Percentiles rank a stretch among this genome's conserved stretches.
These are phyloP conservation scores for Penicillium egyptiacum DNA, from an alignment of 495 filamentous ascomycete species.

Conservation along the genomic window DNA sequence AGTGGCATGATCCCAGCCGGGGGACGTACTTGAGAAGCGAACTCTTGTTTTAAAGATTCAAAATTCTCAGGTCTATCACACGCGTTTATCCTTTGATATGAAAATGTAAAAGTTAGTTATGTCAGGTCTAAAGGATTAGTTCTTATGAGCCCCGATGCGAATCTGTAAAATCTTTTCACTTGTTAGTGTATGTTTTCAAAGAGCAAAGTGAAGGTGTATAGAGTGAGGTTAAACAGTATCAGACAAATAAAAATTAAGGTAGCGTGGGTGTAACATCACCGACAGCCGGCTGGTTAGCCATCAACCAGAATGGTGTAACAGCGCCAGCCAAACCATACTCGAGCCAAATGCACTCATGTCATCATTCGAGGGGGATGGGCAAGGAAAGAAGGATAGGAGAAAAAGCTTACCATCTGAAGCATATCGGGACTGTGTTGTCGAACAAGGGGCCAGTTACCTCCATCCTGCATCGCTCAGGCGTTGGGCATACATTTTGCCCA, in stretches of 20 bases:
- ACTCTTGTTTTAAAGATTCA: conserved; percentile 73
- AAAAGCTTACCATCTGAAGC: conserved; percentile 34
- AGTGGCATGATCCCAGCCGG: conserved; percentile 36
- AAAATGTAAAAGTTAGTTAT: conserved; percentile 34
- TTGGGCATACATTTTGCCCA: conserved; percentile 98
- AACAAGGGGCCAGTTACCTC: conserved; percentile 65
- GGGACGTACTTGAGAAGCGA: conserved; percentile 64
- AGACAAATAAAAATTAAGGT: conserved; percentile 87
- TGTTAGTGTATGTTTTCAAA: conserved; percentile 17
- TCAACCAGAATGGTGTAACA: conserved; percentile 54
- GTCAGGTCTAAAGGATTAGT: conserved; percentile 6
- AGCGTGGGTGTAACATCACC: conserved; percentile 97
- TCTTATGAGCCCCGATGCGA: neutral
- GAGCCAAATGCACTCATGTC: conserved; percentile 99
- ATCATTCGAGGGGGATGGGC: conserved; percentile 62
- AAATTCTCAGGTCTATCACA: conserved; percentile 88
- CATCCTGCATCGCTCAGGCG: conserved; percentile 85
- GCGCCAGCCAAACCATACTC: conserved; percentile 66
- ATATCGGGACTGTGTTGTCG: conserved; percentile 9
- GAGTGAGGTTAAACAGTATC: conserved; percentile 42
- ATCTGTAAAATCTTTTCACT: conserved; percentile 14
- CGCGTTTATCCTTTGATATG: conserved; percentile 79
- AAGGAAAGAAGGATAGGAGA: conserved; percentile 18
- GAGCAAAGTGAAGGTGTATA: conserved; percentile 10
- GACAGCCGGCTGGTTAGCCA: conserved; percentile 53